phyloP scores from a whole-genome alignment of 768 basidiomycete species.

The Amanita rimosa region DNA sequence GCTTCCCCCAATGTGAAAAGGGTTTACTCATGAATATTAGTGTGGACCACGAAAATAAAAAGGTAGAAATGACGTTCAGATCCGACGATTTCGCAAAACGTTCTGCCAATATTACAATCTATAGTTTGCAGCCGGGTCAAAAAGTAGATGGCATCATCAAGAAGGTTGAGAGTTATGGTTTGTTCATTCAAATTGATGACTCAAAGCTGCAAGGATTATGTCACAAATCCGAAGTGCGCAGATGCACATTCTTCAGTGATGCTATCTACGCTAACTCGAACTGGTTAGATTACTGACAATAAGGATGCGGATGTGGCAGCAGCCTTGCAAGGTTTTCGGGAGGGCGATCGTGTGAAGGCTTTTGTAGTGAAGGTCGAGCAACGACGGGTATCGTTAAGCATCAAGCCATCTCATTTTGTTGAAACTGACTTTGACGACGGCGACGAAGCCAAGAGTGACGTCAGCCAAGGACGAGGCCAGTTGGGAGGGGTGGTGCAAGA shows the following conservation, averaged over 20 bases:
- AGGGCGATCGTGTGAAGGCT: slow-evolving; percentile 81
- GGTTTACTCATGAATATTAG: slow-evolving; percentile 26
- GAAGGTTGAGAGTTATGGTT: slow-evolving; percentile 76
- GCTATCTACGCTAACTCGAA: neutral
- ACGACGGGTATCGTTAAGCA: slow-evolving; percentile 71
- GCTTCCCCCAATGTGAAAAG: slow-evolving; percentile 6
- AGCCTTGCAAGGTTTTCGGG: slow-evolving; percentile 73
- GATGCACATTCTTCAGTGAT: slow-evolving; percentile 8
- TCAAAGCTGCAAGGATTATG: slow-evolving; percentile 84
- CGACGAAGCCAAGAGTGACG: slow-evolving; percentile 9
- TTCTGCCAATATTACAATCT: slow-evolving; percentile 25
- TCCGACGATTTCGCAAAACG: slow-evolving; percentile 40
- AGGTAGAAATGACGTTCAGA: slow-evolving; percentile 88
- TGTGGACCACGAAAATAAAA: slow-evolving; percentile 55
- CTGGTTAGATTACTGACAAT: slow-evolving; percentile 76
- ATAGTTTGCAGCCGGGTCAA: slow-evolving; percentile 66
- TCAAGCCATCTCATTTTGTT: slow-evolving; percentile 83
- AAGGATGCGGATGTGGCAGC: slow-evolving; percentile 65
- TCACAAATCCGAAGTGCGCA: slow-evolving; percentile 82
- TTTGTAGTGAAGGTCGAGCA: slow-evolving; percentile 62
- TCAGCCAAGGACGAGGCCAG: slow-evolving; percentile 5
- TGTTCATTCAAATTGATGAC: slow-evolving; percentile 87
- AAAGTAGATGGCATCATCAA: slow-evolving; percentile 74
- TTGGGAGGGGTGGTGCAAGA: slow-evolving; percentile 5
- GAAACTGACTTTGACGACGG: slow-evolving; percentile 19